Base-by-base conservation (phyloP, 2,329 filamentous ascomycete species). In the Hypoxylon sp. region DNA sequence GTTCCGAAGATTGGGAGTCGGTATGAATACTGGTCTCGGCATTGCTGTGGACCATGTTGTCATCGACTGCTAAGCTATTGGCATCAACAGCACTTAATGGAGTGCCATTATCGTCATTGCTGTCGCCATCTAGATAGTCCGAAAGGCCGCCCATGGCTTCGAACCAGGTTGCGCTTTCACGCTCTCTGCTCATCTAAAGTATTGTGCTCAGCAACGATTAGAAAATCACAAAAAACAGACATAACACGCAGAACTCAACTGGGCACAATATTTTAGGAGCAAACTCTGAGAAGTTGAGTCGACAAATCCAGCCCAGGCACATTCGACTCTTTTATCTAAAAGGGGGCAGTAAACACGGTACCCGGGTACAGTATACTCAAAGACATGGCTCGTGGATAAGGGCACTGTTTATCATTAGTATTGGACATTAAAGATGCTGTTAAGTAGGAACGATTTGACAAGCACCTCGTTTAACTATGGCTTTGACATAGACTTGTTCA, bases 21-120 rank as follows among this genome's bases (percentile, higher is more conserved):
- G 25, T 13, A 23, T 30, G 4, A 17, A 25, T 17, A 17, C 5
- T 21, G 2, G 30, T n/a, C 30, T 19, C 49, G 10, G 64, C 66
- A 50, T 60, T 69, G 14, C 21, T 46, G 10, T 60, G 10, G 25
- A 56, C 69, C 13, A 38, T 56, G 19, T 57, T 41, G 23, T 60
- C 66, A 13, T 48, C 25, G 14, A 41, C 36, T 4, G 68, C 58
- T 50, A 49, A 63, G 19, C 14, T 46, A 7, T n/a, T 17, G 6
- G 19, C 17, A 5, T 25, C 19, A 21, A 3, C 14, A 25, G 14
- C 30, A 9, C n/a, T 58, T 11, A 30, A 19, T 36, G 13, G 43
- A 23, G 5, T 5, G 19, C 9, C 19, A 7, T 19, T 13, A 23
- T 23, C 23, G 13, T 14, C n/a, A 13, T 48, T 17, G 11, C 5